Conservation (phyloP, 371 early-diverging fungal genomes). For the Mortierella sp. region DNA sequence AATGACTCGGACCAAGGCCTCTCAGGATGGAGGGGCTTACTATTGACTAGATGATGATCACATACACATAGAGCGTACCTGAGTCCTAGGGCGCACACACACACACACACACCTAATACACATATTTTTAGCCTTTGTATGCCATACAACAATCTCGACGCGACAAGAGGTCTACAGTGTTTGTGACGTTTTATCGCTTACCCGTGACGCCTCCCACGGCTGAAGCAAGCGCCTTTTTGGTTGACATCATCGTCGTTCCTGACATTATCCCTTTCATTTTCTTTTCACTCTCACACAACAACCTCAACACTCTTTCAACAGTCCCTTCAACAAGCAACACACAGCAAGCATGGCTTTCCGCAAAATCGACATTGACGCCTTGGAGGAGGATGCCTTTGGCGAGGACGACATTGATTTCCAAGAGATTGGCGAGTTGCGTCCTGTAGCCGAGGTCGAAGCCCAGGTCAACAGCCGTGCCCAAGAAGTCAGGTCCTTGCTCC, state of each 20-base stretch:
- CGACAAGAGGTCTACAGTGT: not conserved
- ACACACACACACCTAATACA: not conserved
- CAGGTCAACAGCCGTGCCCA: constrained; percentile 70
- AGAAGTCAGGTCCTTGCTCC: constrained; percentile 71
- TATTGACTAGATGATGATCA: constrained; percentile 1
- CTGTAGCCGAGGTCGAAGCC: constrained; percentile 67
- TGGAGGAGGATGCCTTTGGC: constrained; percentile 83
- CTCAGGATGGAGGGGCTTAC: constrained; percentile 21
- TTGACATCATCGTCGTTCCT: constrained; percentile 3
- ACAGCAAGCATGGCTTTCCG: constrained; percentile 66
- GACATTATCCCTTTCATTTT: not conserved
- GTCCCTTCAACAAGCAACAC: not conserved
- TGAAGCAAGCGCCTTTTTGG: not conserved
- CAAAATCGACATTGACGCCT: constrained; percentile 85
- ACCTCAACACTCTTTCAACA: not conserved
- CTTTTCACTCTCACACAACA: not conserved
- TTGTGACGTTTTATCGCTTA: not conserved
- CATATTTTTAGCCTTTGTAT: too few relatives aligned
- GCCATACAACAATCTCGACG: too few relatives aligned
- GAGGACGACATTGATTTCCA: constrained; percentile 72
- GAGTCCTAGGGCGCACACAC: not conserved
- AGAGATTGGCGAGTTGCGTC: constrained; percentile 62
- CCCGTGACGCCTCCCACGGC: not conserved
- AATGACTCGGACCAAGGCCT: constrained; percentile 43
- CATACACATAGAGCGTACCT: not conserved